Percentiles rank a stretch among this genome's conserved stretches.
These are phyloP conservation scores for Gentiana macrophylla DNA, from an alignment of 257 asterid species.

Conservation along the genomic window DNA sequence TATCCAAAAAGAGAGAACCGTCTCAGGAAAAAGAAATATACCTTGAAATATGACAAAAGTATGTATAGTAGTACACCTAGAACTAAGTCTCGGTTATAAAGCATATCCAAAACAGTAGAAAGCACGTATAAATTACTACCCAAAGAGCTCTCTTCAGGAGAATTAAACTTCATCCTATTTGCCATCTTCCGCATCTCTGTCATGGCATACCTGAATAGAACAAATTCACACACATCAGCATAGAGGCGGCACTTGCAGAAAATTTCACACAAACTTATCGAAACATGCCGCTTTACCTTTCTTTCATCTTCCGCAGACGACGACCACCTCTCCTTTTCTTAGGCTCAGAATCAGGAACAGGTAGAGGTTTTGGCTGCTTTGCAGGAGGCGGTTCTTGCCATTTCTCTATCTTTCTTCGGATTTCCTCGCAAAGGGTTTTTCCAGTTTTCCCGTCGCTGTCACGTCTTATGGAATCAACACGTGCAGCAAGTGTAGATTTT, in stretches of 20 bases:
- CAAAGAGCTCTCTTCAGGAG: constrained; percentile 96
- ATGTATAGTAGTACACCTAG: too few species aligned
- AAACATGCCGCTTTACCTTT: constrained; percentile 40
- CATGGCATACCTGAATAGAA: constrained; percentile 65
- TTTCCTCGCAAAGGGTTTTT: constrained; percentile 59
- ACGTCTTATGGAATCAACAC: constrained; percentile 79
- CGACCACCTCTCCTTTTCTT: constrained; percentile 97
- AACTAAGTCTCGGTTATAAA: neutral
- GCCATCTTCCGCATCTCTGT: constrained; percentile 97
- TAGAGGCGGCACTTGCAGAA: constrained; percentile 1
- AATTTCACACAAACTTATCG: neutral
- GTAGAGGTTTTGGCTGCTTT: constrained; percentile 95
- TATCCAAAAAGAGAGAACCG: constrained; percentile 1
- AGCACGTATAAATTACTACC: constrained; percentile 30
- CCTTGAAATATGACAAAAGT: too few species aligned
- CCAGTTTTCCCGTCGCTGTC: constrained; percentile 86
- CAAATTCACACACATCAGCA: constrained; percentile 9
- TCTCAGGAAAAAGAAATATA: too few species aligned
- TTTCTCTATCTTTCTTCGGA: constrained; percentile 85
- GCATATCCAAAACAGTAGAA: neutral
- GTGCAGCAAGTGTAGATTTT: constrained; percentile 91
- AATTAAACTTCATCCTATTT: constrained; percentile 90
- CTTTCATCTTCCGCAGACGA: constrained; percentile 92
- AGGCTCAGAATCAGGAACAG: constrained; percentile 99
- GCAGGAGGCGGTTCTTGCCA: constrained; percentile 99